These are phyloP conservation scores for Hymenoscyphus infarciens DNA, from an alignment of 2,329 filamentous ascomycete species.

Conservation along the genomic window DNA sequence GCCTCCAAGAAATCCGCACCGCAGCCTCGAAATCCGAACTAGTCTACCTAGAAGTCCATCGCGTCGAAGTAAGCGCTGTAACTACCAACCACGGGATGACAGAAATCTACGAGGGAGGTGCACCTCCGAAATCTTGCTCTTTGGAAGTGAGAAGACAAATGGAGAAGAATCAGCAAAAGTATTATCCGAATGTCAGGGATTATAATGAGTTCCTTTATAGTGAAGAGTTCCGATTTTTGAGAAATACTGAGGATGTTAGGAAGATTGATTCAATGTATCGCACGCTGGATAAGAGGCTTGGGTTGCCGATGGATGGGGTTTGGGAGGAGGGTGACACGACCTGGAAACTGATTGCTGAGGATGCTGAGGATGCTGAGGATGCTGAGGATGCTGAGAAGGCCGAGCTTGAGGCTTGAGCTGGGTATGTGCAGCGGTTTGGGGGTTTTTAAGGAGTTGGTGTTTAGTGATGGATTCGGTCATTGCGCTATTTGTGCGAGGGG, in stretches of 20 bases:
- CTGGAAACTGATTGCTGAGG: constrained; percentile 20
- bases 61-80: constrained; percentile 6
- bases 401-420: neutral
- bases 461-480: no score
- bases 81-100: neutral
- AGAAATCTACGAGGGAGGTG: constrained; percentile 8
- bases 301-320: constrained; percentile 33
- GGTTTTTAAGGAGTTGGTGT: no score
- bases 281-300: constrained; percentile 36
- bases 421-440: neutral
- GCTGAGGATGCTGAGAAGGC: constrained; percentile 13
- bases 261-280: constrained; percentile 45
- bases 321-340: constrained; percentile 42
- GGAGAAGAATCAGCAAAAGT: constrained; percentile 16
- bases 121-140: constrained; percentile 15
- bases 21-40: constrained; percentile 14
- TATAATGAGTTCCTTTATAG: constrained; percentile 19
- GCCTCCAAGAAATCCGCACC: constrained; percentile 12
- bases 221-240: constrained; percentile 41
- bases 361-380: constrained; percentile 8
- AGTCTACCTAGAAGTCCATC: constrained; percentile 12
- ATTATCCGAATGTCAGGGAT: constrained; percentile 14
- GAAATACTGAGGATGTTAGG: constrained; percentile 40
- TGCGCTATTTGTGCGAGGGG: no score
- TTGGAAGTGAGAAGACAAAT: constrained; percentile 13